A percentile compares a stretch with the other conserved stretches of the same genome.
These are phyloP conservation scores for Anthostomella pinea DNA, from an alignment of 2,329 filamentous ascomycete species.

Conservation along the genomic window DNA sequence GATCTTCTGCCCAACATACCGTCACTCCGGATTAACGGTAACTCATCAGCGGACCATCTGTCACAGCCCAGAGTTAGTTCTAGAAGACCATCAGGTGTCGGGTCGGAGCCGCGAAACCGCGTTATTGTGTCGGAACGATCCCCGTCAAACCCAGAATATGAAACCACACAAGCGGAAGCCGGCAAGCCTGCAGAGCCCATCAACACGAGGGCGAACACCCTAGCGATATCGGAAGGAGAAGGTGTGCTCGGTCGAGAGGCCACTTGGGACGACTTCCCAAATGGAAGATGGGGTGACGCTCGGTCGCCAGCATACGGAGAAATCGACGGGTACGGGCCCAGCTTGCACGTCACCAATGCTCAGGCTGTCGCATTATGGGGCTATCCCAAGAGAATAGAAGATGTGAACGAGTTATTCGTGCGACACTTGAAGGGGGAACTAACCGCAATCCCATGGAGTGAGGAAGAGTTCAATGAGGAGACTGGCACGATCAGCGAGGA, in stretches of 20 bases:
- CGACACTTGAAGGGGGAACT: constrained; percentile 78
- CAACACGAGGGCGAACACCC: constrained; percentile 77
- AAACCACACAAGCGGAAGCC: constrained; percentile 74
- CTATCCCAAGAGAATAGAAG: constrained; percentile 62
- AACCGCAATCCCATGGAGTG: constrained; percentile 86
- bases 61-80: constrained; percentile 31
- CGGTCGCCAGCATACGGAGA: constrained; percentile 92
- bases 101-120: constrained; percentile 82
- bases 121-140: constrained; percentile 72
- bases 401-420: constrained; percentile 79
- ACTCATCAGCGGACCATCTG: constrained; percentile 25
- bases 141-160: constrained; percentile 60
- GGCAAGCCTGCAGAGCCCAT: constrained; percentile 70
- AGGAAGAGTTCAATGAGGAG: constrained; percentile 82
- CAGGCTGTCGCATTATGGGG: constrained; percentile 86
- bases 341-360: constrained; percentile 82
- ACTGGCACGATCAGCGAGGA: constrained; percentile 76
- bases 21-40: constrained; percentile 52
- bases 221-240: constrained; percentile 92
- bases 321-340: constrained; percentile 98
- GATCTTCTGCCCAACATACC: constrained; percentile 39
- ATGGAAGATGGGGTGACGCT: constrained; percentile 92
- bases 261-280: constrained; percentile 98
- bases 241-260: constrained; percentile 87
- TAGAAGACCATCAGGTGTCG: constrained; percentile 71